Evolutionary conservation across 23 red algal genomes (phyloP), one percentile per base, ranked within the genome.

Genomic region (Cyanidiococcus yangmingshanensis): DNA sequence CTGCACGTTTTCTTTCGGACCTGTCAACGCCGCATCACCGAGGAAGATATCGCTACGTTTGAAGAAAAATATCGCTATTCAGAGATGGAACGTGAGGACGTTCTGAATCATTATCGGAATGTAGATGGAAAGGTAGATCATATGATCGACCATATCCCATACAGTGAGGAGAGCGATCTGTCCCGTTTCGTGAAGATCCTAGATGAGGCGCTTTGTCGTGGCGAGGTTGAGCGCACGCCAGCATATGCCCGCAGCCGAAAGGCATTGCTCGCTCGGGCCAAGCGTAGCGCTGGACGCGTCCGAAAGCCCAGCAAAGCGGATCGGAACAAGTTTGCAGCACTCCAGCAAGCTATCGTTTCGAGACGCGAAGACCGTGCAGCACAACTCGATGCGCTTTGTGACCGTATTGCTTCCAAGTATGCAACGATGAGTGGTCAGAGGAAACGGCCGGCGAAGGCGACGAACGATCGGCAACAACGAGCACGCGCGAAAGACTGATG

Each of bases 101-200:
- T 91, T 26, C 15, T 59, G 1, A 33, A 68, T 21, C 79, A 84
- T 75, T 91, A 77, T 58, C 12, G 39, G 2, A 39, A 83, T 27
- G 76, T 85, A 40, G 39, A 77, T n/a, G 89, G 89, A 51, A 45
- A 41, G 26, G 89, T 91, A 38, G 37, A 41, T 1, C 27, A 68
- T 15, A 75, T 83, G 0, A 37, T 91, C 37, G 59, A 86, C 7
- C 85, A 91, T 68, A 91, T 91, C 35, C 89, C 89, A 40, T 91
- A 86, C 77, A 76, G 77, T 41, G 76, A 75, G 1, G 79, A 85
- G 36, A 21, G 40, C 33, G 89, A 91, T 39, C 26, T 91, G 50
- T 7, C 26, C 21, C 82, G 89, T 0, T 91, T 86, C 34, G 71
- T 91, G 34, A 21, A 40, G 30, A 0, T 2, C 0, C 30, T 38